A percentile compares a stretch with the other conserved stretches of the same genome.
Conservation (phyloP, 2,329 filamentous ascomycete species). For the Aaosphaeria arxii region DNA sequence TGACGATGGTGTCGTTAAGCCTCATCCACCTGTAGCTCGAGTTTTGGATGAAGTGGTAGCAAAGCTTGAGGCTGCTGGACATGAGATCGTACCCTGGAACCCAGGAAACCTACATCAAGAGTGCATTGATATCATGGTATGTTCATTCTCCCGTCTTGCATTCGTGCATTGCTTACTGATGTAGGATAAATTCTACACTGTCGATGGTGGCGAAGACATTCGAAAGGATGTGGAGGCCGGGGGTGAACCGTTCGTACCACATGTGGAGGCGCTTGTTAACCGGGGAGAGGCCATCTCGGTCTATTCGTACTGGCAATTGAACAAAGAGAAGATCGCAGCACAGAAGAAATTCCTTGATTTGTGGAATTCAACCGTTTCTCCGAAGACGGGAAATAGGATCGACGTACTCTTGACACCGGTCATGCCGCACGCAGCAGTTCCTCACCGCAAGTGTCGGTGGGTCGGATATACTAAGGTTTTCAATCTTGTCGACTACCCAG, state of each 20-base stretch:
- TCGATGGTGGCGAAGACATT: constrained; percentile 63
- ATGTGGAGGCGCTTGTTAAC: constrained; percentile 56
- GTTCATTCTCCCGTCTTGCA: constrained; percentile 1
- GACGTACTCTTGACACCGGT: constrained; percentile 59
- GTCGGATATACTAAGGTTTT: constrained; percentile 61
- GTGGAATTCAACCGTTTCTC: constrained; percentile 51
- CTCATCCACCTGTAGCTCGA: constrained; percentile 53
- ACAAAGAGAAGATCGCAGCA: constrained; percentile 53
- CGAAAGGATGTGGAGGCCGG: constrained; percentile 51
- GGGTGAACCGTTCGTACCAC: constrained; percentile 52
- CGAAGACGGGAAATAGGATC: constrained; percentile 44
- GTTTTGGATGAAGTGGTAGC: constrained; percentile 40
- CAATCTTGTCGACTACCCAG: constrained; percentile 62
- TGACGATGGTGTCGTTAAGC: constrained; percentile 54
- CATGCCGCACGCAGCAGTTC: constrained; percentile 59
- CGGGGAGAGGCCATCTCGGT: constrained; percentile 53
- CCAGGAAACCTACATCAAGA: constrained; percentile 49
- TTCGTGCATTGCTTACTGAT: constrained; percentile 1
- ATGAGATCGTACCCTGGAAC: constrained; percentile 56
- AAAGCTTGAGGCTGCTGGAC: constrained; percentile 46
- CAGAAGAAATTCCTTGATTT: constrained; percentile 59
- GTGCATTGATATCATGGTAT: constrained; percentile 56
- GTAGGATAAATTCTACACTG: constrained; percentile 60
- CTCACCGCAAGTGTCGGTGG: constrained; percentile 45
- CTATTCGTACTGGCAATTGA: constrained; percentile 67